Conservation (phyloP, 2,329 filamentous ascomycete species). For the Fusarium nygamai region DNA sequence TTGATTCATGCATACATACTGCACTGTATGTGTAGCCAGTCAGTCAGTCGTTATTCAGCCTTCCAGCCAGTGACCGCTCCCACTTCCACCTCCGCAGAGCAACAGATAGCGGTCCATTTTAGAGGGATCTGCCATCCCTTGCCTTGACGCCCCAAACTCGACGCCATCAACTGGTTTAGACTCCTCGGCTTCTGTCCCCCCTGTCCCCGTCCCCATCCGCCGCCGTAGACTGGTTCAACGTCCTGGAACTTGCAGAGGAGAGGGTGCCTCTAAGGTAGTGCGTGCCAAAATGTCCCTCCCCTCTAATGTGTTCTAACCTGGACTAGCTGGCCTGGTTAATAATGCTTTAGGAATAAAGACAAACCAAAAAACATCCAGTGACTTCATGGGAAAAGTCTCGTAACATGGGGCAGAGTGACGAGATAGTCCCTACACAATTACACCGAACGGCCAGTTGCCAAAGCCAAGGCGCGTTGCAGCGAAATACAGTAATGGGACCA, state of each 20-base stretch:
- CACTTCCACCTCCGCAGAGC: neutral
- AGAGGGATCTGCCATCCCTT: conserved; percentile 35
- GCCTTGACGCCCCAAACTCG: conserved; percentile 29
- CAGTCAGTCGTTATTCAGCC: conserved; percentile 25
- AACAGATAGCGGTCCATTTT: neutral
- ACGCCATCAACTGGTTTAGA: conserved; percentile 35
- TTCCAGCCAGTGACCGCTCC: conserved; percentile 13
- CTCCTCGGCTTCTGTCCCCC: conserved; percentile 35
- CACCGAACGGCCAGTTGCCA: neutral
- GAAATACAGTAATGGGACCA: conserved; percentile 16
- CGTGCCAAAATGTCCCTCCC: conserved; percentile 10
- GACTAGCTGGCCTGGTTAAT: neutral
- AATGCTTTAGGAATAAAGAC: conserved; percentile 2
- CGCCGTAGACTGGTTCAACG: conserved; percentile 26
- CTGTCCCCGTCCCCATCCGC: conserved; percentile 20
- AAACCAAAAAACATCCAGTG: conserved; percentile 5
- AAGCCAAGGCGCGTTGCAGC: neutral
- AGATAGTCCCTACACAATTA: conserved; percentile 11
- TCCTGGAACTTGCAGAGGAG: conserved; percentile 31
- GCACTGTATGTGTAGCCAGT: conserved; percentile 23
- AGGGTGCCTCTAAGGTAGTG: conserved; percentile 26
- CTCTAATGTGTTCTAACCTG: conserved; percentile 15
- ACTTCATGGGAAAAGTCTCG: conserved; percentile 5
- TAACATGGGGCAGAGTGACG: conserved; percentile 5
- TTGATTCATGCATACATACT: conserved; percentile 18